Percentiles rank a stretch among this genome's conserved stretches.
These are phyloP conservation scores for Elsinoe australis DNA, from an alignment of 2,329 filamentous ascomycete genomes.

Conservation along the genomic window DNA sequence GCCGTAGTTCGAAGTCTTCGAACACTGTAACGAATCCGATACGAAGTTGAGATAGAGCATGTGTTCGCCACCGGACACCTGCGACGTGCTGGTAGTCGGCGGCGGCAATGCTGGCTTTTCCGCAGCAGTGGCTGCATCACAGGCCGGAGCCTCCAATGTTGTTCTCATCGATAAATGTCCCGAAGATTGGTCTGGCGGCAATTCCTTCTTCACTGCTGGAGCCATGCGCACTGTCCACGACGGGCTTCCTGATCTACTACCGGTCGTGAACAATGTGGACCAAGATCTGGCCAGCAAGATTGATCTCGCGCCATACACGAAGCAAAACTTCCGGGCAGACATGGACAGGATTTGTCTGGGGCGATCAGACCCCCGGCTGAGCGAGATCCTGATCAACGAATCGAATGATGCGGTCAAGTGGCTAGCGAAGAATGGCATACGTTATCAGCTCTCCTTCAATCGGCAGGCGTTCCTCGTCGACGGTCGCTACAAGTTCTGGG, in stretches of 20 bases:
- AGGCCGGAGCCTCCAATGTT: conserved; percentile 41
- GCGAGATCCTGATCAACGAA: conserved; percentile 40
- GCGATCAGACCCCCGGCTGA: conserved; percentile 45
- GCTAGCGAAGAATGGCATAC: conserved; percentile 40
- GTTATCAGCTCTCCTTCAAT: conserved; percentile 36
- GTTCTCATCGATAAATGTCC: conserved; percentile 56
- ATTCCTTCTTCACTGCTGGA: conserved; percentile 58
- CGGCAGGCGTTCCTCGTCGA: conserved; percentile 59
- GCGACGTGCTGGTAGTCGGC: conserved; percentile 49
- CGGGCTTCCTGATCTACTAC: conserved; percentile 51
- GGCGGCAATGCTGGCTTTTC: conserved; percentile 58
- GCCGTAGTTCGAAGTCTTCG: too few species aligned
- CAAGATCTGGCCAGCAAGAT: conserved; percentile 42
- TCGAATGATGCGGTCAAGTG: conserved; percentile 27
- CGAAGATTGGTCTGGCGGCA: conserved; percentile 53
- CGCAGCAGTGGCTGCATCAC: conserved; percentile 50
- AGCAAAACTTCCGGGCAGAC: conserved; percentile 48
- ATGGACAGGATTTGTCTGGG: conserved; percentile 50
- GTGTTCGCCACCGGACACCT: conserved; percentile 16
- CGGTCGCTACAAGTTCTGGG: conserved; percentile 58
- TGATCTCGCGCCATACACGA: conserved; percentile 52
- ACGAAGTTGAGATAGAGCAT: too few species aligned
- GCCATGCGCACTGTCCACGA: conserved; percentile 52
- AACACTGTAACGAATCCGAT: too few species aligned
- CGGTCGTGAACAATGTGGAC: conserved; percentile 54